These are phyloP conservation scores for Chrysanthemum makinoi DNA, from an alignment of 129 eudicot species.

Conservation along the genomic window DNA sequence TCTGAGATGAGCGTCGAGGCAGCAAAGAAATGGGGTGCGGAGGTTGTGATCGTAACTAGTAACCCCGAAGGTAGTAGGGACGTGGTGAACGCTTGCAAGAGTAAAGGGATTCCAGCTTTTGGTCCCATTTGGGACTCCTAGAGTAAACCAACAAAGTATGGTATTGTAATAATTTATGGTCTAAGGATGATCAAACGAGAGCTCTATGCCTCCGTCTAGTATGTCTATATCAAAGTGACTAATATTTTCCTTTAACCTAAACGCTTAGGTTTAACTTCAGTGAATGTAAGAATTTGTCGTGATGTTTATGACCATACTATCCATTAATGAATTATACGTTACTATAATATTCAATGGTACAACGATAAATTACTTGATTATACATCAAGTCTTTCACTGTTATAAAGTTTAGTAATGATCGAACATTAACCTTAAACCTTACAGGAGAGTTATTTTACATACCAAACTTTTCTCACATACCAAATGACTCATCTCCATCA, in stretches of 20 bases:
- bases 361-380: too few relatives aligned
- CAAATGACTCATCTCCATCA: too few relatives aligned
- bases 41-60: conserved; percentile 76
- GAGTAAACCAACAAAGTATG: not conserved
- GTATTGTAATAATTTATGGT: not conserved
- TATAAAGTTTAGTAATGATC: too few relatives aligned
- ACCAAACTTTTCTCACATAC: too few relatives aligned
- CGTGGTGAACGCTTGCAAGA: conserved; percentile 71
- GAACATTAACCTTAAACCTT: too few relatives aligned
- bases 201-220: too few relatives aligned
- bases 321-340: too few relatives aligned
- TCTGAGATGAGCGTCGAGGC: conserved; percentile 60
- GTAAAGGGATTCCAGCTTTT: conserved; percentile 62
- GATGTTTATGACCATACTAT: too few relatives aligned
- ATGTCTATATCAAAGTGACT: not conserved
- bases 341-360: too few relatives aligned
- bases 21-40: conserved; percentile 53
- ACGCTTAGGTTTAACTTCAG: not conserved
- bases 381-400: too few relatives aligned
- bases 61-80: conserved; percentile 80
- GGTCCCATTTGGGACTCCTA: conserved; percentile 86
- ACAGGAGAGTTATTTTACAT: too few relatives aligned
- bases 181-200: not conserved
- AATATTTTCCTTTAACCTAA: not conserved
- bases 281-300: too few relatives aligned